Evolutionary conservation across 2,329 filamentous ascomycete genomes (phyloP), one percentile per base, ranked within the genome.

Genomic region (Fusarium dimerum): DNA sequence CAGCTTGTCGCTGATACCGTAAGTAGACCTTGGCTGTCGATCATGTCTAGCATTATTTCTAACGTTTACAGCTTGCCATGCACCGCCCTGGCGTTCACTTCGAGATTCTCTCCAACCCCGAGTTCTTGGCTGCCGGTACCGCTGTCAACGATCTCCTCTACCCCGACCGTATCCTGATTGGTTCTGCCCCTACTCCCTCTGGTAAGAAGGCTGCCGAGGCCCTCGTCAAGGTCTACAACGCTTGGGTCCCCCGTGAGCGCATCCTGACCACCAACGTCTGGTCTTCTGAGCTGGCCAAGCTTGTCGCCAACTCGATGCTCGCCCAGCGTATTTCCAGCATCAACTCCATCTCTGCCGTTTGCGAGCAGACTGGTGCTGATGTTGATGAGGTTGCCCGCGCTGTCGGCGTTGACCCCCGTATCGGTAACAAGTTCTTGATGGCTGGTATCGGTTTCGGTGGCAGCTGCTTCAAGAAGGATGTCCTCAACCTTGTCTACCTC

Each of bases 401-500:
- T 6, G 79, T 89, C 30, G 89, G 89, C 45, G 76, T 85, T 38
- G 89, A 93, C 63, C 78, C 79, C 8, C 81, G 89, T 45, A 89
- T 93, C 52, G 89, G 89, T 7, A 76, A 81, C 56, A 84, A 86
- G 67, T 89, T 91, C 71, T 76, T 93, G 40, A 86, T 88, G 71
- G 85, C 89, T 8, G 86, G 85, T 39, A 82, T 91, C 34, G 89
- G 89, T 15, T 93, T 92, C 64, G 89, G 89, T 49, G 89, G 89
- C 17, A 88, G 84, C 55, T 93, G 89, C 71, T 92, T 93, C 77
- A 85, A 87, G 70, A 93, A 93, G 72, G 89, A 93, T 66, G 83
- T 92, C 40, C 77, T 89, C 45, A 88, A 82, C 69, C 74, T 93
- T 38, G 82, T 86, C 16, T 91, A 92, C 71, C 78, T 92, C 30